These are phyloP conservation scores for Polygonum maritimum DNA, from an alignment of 148 eudicot genomes.

Conservation along the genomic window DNA sequence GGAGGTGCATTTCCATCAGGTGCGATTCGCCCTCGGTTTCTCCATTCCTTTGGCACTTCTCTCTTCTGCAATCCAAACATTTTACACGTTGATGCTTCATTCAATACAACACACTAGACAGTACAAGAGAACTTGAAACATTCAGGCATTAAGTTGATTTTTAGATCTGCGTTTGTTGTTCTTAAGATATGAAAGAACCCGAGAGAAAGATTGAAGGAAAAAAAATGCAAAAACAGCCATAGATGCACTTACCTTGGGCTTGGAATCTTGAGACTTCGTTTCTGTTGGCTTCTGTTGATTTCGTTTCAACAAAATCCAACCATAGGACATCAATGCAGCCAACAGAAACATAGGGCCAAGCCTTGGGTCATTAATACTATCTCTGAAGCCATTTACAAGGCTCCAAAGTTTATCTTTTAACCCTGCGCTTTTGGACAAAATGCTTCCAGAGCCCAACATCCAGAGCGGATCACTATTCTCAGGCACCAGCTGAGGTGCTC, in stretches of 20 bases:
- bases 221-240: conserved; percentile 1
- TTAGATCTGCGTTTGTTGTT: too few relatives aligned
- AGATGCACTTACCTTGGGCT: conserved; percentile 27
- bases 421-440: conserved; percentile 43
- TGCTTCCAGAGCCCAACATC: conserved; percentile 42
- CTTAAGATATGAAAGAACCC: too few relatives aligned
- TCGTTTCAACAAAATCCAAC: conserved; percentile 61
- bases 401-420: conserved; percentile 35
- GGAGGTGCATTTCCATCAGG: conserved; percentile 49
- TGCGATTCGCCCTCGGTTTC: conserved; percentile 29
- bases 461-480: conserved; percentile 62
- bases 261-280: conserved; percentile 23
- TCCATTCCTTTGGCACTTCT: conserved; percentile 41
- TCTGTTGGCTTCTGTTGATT: conserved; percentile 28
- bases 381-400: conserved; percentile 20
- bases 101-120: background rate
- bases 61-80: conserved; percentile 38
- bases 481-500: conserved; percentile 69
- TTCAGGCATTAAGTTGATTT: background rate
- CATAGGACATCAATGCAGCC: conserved; percentile 70
- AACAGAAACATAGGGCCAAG: conserved; percentile 78
- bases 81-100: background rate
- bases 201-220: too few relatives aligned
- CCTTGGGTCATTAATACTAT: conserved; percentile 56
- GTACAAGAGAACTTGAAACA: background rate